Base-by-base conservation (phyloP, 176 grass and related monocot genomes). In the Carex kokanica region DNA sequence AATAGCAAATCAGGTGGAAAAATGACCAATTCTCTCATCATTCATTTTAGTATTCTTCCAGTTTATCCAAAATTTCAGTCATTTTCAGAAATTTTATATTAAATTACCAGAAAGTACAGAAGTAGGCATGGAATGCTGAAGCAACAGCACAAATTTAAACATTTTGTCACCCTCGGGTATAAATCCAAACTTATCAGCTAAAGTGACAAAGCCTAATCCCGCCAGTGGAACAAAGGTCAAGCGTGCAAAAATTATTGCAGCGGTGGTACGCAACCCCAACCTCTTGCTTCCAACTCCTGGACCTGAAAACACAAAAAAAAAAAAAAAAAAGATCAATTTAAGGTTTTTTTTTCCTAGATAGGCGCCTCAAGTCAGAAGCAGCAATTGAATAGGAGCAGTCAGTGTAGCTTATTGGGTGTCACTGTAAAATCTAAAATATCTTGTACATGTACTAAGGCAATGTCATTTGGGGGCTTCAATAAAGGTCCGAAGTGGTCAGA, bases 61-160 rank as follows among this genome's bases (percentile, higher is more conserved):
- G 66, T 41, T 41, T n/a, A 73, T 73, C 40, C 25, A 14, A 32
- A 63, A 17, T 66, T 27, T 24, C 32, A 12, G 12, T 23, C 0
- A 29, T 12, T 15, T 3, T 12, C 13, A 21, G 38, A 7, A n/a
- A 27, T 47, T 32, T n/a, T 55, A 25, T 54, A 29, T 54, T 16
- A 81, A 36, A 51, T 20, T 96, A 99, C 97, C 97, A 87, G 97
- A 99, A 81, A 99, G 41, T 70, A 99, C 97, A 18, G 97, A 99
- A 78, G 97, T 99, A 77, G 97, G 97, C 97, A 99, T 99, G 24
- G 97, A 85, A 86, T 99, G 91, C 71, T 99, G 97, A 38, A 99
- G 89, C 60, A 99, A 86, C 17, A 99, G 80, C 64, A 99, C 89
- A 86, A 99, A 99, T 89, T 96, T 99, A 83, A 99, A 95, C 97